These are phyloP conservation scores for Neofusicoccum laricinum DNA, from an alignment of 2,329 filamentous ascomycete genomes.

Conservation along the genomic window DNA sequence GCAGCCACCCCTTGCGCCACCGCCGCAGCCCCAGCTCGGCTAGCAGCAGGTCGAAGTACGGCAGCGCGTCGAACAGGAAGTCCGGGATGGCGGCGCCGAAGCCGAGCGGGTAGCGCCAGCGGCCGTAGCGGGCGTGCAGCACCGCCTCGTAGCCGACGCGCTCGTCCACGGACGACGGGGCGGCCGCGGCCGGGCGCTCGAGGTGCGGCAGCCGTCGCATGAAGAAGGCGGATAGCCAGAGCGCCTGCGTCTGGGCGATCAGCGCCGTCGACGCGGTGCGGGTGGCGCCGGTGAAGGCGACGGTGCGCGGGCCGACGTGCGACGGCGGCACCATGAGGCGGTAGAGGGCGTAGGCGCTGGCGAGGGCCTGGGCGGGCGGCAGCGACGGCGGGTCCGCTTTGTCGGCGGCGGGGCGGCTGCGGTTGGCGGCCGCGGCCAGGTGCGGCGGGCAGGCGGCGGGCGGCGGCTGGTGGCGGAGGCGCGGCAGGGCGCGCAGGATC, in stretches of 20 bases:
- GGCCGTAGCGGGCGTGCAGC: slow-evolving; percentile 30
- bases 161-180: background rate
- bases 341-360: slow-evolving; percentile 42
- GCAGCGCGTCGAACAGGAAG: slow-evolving; percentile 30
- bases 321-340: slow-evolving; percentile 42
- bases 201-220: slow-evolving; percentile 41
- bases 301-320: slow-evolving; percentile 30
- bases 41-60: slow-evolving; percentile 21
- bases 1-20: slow-evolving; percentile 23
- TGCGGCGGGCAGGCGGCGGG: background rate
- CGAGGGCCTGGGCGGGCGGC: background rate
- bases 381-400: slow-evolving; percentile 15
- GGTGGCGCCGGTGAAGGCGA: slow-evolving; percentile 42
- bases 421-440: too few relatives aligned
- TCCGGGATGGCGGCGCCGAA: slow-evolving; percentile 30
- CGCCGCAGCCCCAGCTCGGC: slow-evolving; percentile 6
- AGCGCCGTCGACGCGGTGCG: slow-evolving; percentile 36
- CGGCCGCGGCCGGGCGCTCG: slow-evolving; percentile 18
- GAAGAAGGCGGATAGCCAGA: slow-evolving; percentile 61
- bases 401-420: too few relatives aligned
- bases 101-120: slow-evolving; percentile 30
- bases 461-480: slow-evolving; percentile 33
- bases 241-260: slow-evolving; percentile 36
- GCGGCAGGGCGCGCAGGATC: slow-evolving; percentile 53
- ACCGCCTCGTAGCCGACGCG: slow-evolving; percentile 23